Base-by-base conservation (phyloP, 345 rosid species). In the Bruguiera gymnorhiza region DNA sequence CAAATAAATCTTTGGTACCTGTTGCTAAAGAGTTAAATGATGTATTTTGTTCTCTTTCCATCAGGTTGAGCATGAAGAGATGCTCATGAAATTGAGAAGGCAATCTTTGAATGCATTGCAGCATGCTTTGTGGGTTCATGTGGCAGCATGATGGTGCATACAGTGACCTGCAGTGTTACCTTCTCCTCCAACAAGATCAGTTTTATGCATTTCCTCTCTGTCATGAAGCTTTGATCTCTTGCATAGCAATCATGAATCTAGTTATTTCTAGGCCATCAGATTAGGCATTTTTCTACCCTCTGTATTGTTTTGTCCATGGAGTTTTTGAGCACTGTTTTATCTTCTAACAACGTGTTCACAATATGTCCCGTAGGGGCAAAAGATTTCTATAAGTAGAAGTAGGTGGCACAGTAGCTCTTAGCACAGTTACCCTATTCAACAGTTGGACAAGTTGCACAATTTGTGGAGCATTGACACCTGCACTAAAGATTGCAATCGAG, bases 41-140 rank as follows among this genome's bases (percentile, higher is more conserved):
- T 2, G 63, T 34, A 57, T 63, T 43, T 51, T 32, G 30, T 43
- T 65, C 3, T 51, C 26, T 60, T 67, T 64, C 23, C 32, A 53
- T 63, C 83, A 87, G 90, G 89, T 90, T 48, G 92, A 87, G 75
- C 79, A 64, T 62, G 97, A 90, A 66, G 80, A 84, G 80, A 84
- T 74, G 82, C 65, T 30, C 80, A 58, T 57, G 85, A 77, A 68
- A 84, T 86, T 67, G 85, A 62, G 62, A 65, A 74, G 60, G 83
- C 76, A 11, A 62, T 51, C 57, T 68, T 76, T 20, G 46, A 39
- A 39, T 0, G 3, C 48, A 8, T 11, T 39, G 16, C 10, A 11
- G 16, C 3, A 10, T 39, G 48, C 48, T 11, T 39, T 37, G 2
- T 39, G 16, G 48, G 16, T 39, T 39, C 48, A 2, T 39, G 16